phyloP scores from a whole-genome alignment of 2,329 filamentous ascomycete species.

The Penicillium sp. region DNA sequence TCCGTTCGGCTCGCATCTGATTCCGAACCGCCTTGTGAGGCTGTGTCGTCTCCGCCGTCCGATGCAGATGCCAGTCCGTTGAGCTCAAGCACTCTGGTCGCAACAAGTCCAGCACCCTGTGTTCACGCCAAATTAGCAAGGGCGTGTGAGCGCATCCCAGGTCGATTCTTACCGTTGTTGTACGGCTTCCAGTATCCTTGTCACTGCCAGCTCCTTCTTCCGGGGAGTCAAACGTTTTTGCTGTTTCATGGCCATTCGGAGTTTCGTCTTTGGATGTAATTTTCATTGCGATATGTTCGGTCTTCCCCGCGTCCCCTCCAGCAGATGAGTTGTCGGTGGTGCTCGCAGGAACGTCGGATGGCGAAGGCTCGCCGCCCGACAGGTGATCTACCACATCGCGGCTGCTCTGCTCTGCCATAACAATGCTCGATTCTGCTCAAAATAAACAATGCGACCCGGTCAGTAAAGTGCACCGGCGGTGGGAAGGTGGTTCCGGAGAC shows the following conservation, averaged over 20 bases:
- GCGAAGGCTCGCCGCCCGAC: constrained; percentile 65
- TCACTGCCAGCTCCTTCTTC: constrained; percentile 24
- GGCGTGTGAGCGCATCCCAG: constrained; percentile 8
- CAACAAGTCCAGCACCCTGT: constrained; percentile 34
- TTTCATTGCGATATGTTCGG: constrained; percentile 42
- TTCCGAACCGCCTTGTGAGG: constrained; percentile 57
- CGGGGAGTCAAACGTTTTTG: constrained; percentile 15
- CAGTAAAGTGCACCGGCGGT: constrained; percentile 30
- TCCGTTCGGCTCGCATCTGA: constrained; percentile 62
- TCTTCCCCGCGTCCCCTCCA: constrained; percentile 50
- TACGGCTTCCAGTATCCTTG: constrained; percentile 26
- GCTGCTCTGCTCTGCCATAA: constrained; percentile 72
- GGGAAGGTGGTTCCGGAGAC: constrained; percentile 18
- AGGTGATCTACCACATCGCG: constrained; percentile 72
- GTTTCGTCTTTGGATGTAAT: constrained; percentile 31
- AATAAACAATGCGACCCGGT: constrained; percentile 32
- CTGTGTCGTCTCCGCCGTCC: constrained; percentile 41
- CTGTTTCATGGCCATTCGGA: constrained; percentile 26
- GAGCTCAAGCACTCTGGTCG: constrained; percentile 39
- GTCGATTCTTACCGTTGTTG: constrained; percentile 33
- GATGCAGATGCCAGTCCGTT: constrained; percentile 41
- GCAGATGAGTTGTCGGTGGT: constrained; percentile 56
- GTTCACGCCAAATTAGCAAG: constrained; percentile 30
- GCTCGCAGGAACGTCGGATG: constrained; percentile 67
- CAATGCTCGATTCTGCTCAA: constrained; percentile 56